Evolutionary conservation across 371 early-diverging fungal species (phyloP).

Genomic region (Apophysomyces elegans): DNA sequence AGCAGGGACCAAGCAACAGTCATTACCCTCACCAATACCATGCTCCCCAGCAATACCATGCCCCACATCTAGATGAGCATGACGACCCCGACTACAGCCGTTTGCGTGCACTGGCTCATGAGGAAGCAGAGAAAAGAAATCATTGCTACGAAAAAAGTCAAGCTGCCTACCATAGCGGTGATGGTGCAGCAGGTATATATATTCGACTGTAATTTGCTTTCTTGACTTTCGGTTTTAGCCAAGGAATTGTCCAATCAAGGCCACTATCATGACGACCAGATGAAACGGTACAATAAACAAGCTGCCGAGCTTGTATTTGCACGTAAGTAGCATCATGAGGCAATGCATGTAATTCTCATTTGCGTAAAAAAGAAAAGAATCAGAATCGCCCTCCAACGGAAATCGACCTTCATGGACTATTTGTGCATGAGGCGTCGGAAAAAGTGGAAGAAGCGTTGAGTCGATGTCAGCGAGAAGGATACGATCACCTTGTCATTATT

Average conservation of each 20-base stretch:
- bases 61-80: conserved; percentile 21
- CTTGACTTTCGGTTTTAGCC: conserved; percentile 24
- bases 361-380: conserved; percentile 48
- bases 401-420: conserved; percentile 66
- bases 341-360: background rate
- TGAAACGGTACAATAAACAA: conserved; percentile 57
- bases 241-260: conserved; percentile 60
- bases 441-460: conserved; percentile 55
- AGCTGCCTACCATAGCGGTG: conserved; percentile 45
- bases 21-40: conserved; percentile 21
- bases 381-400: conserved; percentile 47
- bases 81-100: conserved; percentile 44
- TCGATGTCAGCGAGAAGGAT: conserved; percentile 46
- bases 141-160: conserved; percentile 46
- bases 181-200: conserved; percentile 43
- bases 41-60: conserved; percentile 10
- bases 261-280: conserved; percentile 52
- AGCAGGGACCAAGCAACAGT: conserved; percentile 11
- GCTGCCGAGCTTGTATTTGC: conserved; percentile 57
- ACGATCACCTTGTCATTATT: conserved; percentile 57
- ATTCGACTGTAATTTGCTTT: background rate
- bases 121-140: conserved; percentile 52
- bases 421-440: conserved; percentile 60
- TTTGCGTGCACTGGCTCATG: conserved; percentile 41
- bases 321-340: conserved; percentile 27